Conservation (phyloP, 2,329 filamentous ascomycete species). For the Aspergillus transmontanensis region DNA sequence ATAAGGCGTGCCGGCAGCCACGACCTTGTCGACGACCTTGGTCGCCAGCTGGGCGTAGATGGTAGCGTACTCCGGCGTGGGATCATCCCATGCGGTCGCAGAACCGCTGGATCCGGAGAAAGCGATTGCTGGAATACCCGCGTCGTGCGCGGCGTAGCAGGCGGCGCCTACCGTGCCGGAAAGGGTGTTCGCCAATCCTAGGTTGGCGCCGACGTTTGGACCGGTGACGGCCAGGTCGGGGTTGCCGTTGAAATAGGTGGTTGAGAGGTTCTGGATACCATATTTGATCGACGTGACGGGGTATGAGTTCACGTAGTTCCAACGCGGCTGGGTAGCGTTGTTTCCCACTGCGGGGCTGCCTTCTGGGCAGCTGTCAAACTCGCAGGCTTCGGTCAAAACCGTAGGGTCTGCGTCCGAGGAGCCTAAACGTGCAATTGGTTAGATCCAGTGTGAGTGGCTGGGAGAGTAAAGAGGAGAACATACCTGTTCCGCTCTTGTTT, state of each 20-base stretch:
- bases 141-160: constrained; percentile 56
- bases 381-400: constrained; percentile 55
- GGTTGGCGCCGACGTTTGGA: constrained; percentile 62
- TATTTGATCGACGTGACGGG: constrained; percentile 66
- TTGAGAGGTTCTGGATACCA: constrained; percentile 61
- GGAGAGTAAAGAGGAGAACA: constrained; percentile 7
- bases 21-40: constrained; percentile 58
- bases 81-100: constrained; percentile 56
- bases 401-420: constrained; percentile 55
- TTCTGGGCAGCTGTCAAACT: constrained; percentile 64
- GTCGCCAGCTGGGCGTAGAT: constrained; percentile 67
- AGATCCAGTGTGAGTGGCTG: neutral
- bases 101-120: constrained; percentile 62
- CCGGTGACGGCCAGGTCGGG: constrained; percentile 68
- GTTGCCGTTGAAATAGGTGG: constrained; percentile 55
- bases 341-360: constrained; percentile 58
- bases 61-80: constrained; percentile 52
- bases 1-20: constrained; percentile 63
- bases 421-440: constrained; percentile 42
- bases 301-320: constrained; percentile 74
- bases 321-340: constrained; percentile 58
- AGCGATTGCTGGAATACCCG: constrained; percentile 66
- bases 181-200: constrained; percentile 58
- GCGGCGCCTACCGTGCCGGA: constrained; percentile 71
- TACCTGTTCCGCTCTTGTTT: constrained; percentile 65